Evolutionary conservation across 73 alveolate species (phyloP).

Genomic region (Paramecium tetraurelia): DNA sequence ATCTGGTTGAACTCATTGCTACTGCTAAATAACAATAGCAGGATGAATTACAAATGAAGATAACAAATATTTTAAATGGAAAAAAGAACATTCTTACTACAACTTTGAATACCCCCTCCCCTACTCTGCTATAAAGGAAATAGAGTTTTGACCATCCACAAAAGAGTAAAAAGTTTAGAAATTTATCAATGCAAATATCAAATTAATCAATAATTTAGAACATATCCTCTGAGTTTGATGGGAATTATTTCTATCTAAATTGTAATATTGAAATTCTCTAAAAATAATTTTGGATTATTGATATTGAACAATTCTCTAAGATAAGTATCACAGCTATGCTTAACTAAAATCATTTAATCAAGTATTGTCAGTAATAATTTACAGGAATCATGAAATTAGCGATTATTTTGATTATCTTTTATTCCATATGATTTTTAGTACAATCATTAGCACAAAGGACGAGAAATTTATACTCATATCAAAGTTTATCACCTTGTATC

Average conservation of each 20-base stretch:
- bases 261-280: background rate
- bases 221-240: background rate
- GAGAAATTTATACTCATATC: background rate
- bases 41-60: background rate
- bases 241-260: background rate
- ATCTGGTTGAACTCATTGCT: background rate
- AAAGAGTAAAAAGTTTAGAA: background rate
- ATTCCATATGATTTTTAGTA: conserved; percentile 28
- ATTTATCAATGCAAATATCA: background rate
- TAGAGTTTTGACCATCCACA: background rate
- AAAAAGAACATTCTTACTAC: background rate
- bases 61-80: background rate
- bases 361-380: background rate
- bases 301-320: background rate
- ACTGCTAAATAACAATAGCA: background rate
- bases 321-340: background rate
- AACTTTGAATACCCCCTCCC: background rate
- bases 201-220: background rate
- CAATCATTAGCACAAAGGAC: background rate
- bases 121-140: background rate
- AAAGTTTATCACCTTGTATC: background rate
- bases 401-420: conserved; percentile 41
- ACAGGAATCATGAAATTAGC: background rate
- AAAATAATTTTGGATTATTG: conserved; percentile 34
- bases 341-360: background rate